Evolutionary conservation across 1,139 yeast genomes (phyloP), one percentile per base, ranked within the genome.

Genomic region (Pichia norvegensis): DNA sequence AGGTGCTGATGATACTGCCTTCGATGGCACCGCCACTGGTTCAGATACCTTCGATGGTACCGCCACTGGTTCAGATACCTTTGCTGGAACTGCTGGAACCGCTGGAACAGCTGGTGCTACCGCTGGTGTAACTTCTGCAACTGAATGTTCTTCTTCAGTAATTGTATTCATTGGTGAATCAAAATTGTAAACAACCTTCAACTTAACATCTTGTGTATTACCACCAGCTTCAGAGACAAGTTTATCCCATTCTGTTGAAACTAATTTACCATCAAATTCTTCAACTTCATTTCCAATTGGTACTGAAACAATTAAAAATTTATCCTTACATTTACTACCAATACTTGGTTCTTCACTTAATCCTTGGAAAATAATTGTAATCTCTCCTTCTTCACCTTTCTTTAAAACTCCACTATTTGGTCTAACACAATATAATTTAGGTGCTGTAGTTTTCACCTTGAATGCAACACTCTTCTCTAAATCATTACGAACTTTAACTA

Each of bases 391-490:
- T 52, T 78, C 77, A 36, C 95, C 94, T 14, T 97, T 92, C 37
- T 72, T 74, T 47, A 92, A 73, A 37, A 83, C 68, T 25, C 95
- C 79, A 47, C 97, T 94, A 65, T 90, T 92, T 50, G 98, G 98
- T 67, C 96, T 82, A 46, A 92, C 97, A 66, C 96, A 86, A 71
- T 90, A 66, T 64, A 87, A 74, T 66, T 86, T 90, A 49, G 99
- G 99, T 14, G 97, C 97, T 10, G 99, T 92, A 42, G 99, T 92
- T 69, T 92, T 94, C 61, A 94, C 97, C 71, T 94, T 94, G 73
- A 87, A 92, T 29, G 96, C 96, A 60, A 78, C 68, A 36, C 79
- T 69, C 43, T 68, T 68, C 29, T 68, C 64, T 17, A 60, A 47
- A 47, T 78, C 75, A 69, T 92, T 92, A 49, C 76, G 71, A 58